These are phyloP conservation scores for Parachlorella kessleri DNA, from an alignment of 139 green algal genomes.

Conservation along the genomic window DNA sequence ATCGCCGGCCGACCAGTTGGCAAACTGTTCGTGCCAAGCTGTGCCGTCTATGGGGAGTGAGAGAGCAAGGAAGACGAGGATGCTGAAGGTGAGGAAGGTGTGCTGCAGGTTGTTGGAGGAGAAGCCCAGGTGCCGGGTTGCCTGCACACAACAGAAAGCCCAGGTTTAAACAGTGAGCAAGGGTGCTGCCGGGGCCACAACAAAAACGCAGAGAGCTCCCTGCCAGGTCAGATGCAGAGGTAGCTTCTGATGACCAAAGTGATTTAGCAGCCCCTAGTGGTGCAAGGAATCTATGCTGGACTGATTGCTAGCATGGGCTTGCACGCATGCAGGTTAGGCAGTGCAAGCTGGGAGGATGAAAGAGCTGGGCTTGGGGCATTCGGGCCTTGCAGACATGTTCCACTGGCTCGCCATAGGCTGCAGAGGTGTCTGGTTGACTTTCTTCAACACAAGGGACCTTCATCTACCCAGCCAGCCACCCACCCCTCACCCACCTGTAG, in stretches of 20 bases:
- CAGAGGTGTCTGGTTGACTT: no score
- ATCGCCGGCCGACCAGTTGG: background rate
- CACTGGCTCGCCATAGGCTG: background rate
- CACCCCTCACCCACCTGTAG: background rate
- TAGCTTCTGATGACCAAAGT: no score
- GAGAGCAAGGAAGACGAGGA: background rate
- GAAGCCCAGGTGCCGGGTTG: background rate
- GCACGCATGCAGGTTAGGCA: background rate
- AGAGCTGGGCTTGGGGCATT: background rate
- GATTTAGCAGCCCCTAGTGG: no score
- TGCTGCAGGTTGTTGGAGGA: background rate
- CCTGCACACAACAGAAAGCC: background rate
- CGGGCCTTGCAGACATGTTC: background rate
- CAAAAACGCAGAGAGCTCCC: background rate
- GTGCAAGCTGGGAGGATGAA: background rate
- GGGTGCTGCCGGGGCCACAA: background rate
- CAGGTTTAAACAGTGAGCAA: background rate
- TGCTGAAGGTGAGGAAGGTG: background rate
- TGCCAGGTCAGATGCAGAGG: no score
- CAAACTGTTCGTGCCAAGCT: background rate
- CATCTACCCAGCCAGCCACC: no score
- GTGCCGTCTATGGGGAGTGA: background rate
- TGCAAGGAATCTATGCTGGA: background rate
- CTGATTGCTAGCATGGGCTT: background rate
- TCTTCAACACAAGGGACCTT: no score